These are phyloP conservation scores for Ormosia semicastrata DNA, from an alignment of 306 rosid genomes.

Conservation along the genomic window DNA sequence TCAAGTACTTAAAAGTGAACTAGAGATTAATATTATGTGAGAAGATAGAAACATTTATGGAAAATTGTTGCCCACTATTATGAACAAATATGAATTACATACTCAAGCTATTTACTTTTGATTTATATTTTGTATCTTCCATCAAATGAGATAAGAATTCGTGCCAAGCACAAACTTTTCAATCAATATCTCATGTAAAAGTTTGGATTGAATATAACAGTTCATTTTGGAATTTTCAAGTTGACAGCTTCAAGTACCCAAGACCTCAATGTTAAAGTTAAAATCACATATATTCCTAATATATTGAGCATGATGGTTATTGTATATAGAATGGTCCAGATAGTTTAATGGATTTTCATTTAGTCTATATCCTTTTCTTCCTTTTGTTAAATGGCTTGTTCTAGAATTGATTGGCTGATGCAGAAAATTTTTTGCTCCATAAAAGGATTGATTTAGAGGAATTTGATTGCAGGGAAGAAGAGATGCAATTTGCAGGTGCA, in stretches of 20 bases:
- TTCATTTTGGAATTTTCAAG: background rate
- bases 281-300: background rate
- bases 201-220: background rate
- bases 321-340: background rate
- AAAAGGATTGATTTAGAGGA: slow-evolving; percentile 6
- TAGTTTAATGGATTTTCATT: background rate
- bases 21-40: background rate
- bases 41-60: background rate
- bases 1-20: background rate
- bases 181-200: background rate
- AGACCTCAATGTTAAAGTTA: background rate
- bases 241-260: background rate
- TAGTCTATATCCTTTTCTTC: background rate
- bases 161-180: background rate
- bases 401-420: background rate
- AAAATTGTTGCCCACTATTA: background rate
- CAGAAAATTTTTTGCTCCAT: background rate
- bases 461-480: slow-evolving; percentile 25
- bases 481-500: background rate
- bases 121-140: background rate
- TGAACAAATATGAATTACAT: background rate
- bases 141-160: background rate
- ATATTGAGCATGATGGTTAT: background rate
- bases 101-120: background rate
- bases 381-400: background rate